Conservation (phyloP, 257 asterid genomes). For the Echites panduratus region DNA sequence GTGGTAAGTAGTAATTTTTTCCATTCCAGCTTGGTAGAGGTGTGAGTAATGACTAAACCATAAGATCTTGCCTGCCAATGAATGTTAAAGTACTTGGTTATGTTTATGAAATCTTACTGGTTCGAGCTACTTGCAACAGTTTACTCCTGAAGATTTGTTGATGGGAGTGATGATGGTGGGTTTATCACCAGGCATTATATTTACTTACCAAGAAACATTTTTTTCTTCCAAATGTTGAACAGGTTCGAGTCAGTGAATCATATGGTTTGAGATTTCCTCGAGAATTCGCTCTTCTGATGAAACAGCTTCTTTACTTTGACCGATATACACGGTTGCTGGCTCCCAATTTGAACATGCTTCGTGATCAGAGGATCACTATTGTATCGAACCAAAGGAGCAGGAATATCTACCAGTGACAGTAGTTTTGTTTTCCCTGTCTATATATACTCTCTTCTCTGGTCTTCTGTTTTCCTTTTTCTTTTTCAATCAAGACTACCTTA, state of each 20-base stretch:
- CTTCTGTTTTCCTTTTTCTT: too few species aligned
- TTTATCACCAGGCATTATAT: background rate
- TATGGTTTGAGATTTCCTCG: slow-evolving; percentile 93
- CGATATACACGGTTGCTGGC: slow-evolving; percentile 90
- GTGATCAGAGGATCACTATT: slow-evolving; percentile 82
- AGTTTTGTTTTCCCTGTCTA: background rate
- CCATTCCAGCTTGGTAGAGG: background rate
- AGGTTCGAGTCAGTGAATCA: slow-evolving; percentile 96
- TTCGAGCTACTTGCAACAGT: background rate
- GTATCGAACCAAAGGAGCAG: slow-evolving; percentile 45
- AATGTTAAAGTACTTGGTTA: background rate
- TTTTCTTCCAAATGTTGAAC: slow-evolving; percentile 4
- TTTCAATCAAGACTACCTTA: background rate
- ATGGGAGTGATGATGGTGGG: background rate
- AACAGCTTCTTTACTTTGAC: slow-evolving; percentile 91
- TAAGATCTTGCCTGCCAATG: background rate
- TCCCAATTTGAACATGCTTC: slow-evolving; percentile 90
- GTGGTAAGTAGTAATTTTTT: slow-evolving; percentile 46
- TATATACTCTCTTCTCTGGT: background rate
- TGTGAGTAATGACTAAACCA: background rate
- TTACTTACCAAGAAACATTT: background rate
- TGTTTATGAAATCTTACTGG: background rate
- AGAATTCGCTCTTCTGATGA: slow-evolving; percentile 95
- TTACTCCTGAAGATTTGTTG: background rate
- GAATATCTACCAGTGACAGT: slow-evolving; percentile 8